Percentiles rank a stretch among this genome's conserved stretches.
Evolutionary conservation across 371 early-diverging fungal species (phyloP).

Genomic region (Mucor plumbeus): DNA sequence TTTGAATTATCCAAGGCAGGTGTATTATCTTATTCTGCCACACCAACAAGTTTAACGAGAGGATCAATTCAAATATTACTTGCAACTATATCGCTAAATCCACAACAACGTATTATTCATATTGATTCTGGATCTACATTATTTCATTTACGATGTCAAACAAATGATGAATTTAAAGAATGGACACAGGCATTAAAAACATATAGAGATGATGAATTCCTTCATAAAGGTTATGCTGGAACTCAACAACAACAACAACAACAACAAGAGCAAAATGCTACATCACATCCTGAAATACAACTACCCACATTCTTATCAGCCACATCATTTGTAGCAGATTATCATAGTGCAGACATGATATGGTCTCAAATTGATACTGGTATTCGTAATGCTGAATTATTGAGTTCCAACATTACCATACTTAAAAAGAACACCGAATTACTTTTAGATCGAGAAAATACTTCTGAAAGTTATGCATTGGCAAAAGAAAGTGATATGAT

Average conservation of each 20-base stretch:
- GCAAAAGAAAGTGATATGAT: not conserved
- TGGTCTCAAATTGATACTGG: conserved; percentile 1
- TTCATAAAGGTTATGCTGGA: not conserved
- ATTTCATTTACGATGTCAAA: conserved; percentile 73
- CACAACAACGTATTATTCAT: conserved; percentile 67
- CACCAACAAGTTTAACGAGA: conserved; percentile 63
- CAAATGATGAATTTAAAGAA: conserved; percentile 60
- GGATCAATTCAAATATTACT: conserved; percentile 68
- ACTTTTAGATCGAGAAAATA: not conserved
- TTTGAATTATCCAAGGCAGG: conserved; percentile 58
- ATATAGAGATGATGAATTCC: conserved; percentile 9
- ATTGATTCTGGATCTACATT: conserved; percentile 80
- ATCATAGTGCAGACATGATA: not conserved
- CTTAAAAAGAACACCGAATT: conserved; percentile 2
- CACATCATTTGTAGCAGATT: conserved; percentile 6
- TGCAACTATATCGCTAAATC: conserved; percentile 62
- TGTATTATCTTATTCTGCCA: conserved; percentile 61
- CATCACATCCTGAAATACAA: conserved; percentile 4
- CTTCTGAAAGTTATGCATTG: not conserved
- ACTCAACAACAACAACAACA: conserved; percentile 3
- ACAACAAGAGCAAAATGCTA: conserved; percentile 5
- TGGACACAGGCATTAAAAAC: conserved; percentile 47
- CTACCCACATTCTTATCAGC: not conserved
- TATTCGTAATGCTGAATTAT: conserved; percentile 1
- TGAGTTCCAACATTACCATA: not conserved